These are phyloP conservation scores for Phoenix dactylifera DNA, from an alignment of 176 grass and related monocot genomes.

Conservation along the genomic window DNA sequence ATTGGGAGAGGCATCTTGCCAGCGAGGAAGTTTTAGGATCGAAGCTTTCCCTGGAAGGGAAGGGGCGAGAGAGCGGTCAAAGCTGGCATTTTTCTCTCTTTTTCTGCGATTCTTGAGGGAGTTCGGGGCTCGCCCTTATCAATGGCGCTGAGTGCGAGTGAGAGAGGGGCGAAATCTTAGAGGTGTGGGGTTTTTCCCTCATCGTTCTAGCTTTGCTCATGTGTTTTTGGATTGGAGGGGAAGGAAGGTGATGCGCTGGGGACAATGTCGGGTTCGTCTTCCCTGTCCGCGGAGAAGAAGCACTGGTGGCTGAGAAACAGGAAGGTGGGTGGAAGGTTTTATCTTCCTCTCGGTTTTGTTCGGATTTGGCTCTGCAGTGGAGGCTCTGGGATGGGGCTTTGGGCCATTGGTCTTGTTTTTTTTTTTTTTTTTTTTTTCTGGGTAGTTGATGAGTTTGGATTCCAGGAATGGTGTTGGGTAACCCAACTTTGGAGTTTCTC, in stretches of 20 bases:
- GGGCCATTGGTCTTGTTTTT: too few relatives aligned
- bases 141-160: not conserved
- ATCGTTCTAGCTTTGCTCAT: too few relatives aligned
- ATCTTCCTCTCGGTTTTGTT: not conserved
- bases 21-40: constrained; percentile 63
- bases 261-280: constrained; percentile 56
- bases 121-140: too few relatives aligned
- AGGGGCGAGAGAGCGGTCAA: constrained; percentile 34
- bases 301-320: constrained; percentile 81
- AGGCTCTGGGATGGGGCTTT: too few relatives aligned
- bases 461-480: too few relatives aligned
- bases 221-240: not conserved
- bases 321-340: constrained; percentile 37
- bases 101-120: constrained; percentile 6
- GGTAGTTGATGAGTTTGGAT: too few relatives aligned
- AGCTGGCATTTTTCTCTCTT: constrained; percentile 39
- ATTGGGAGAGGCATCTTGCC: constrained; percentile 66
- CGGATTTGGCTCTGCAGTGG: too few relatives aligned
- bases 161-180: too few relatives aligned
- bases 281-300: constrained; percentile 79
- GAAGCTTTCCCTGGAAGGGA: constrained; percentile 78
- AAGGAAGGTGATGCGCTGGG: constrained; percentile 35
- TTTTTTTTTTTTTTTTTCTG: too few relatives aligned
- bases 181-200: not conserved
- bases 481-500: too few relatives aligned